Percentiles rank a stretch among this genome's conserved stretches.
Evolutionary conservation across 1,284 basidiomycete genomes (phyloP).

Genomic region (Mycocalia duriaeana): DNA sequence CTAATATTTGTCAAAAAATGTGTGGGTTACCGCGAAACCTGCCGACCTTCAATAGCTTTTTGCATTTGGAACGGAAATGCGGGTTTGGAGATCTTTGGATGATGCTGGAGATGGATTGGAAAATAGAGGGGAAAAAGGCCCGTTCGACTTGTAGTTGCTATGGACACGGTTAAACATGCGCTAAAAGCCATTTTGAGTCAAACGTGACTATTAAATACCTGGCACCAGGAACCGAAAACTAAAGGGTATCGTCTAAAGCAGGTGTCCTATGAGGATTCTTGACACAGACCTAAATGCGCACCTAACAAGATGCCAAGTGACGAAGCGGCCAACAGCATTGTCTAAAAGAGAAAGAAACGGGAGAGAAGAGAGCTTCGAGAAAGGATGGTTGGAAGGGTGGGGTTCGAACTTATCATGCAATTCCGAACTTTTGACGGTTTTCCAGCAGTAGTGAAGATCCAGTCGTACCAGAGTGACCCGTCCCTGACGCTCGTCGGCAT

Average conservation of each 20-base stretch:
- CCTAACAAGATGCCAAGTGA: slow-evolving; percentile 57
- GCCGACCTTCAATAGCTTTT: slow-evolving; percentile 46
- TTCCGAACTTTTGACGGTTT: slow-evolving; percentile 19
- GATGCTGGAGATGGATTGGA: slow-evolving; percentile 46
- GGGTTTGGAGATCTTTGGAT: slow-evolving; percentile 45
- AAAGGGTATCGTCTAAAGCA: slow-evolving; percentile 61
- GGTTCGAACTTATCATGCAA: slow-evolving; percentile 2
- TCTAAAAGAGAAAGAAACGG: slow-evolving; percentile 48
- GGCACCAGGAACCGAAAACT: slow-evolving; percentile 63
- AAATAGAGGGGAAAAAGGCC: slow-evolving; percentile 44
- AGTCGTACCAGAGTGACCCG: slow-evolving; percentile 37
- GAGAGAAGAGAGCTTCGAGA: slow-evolving; percentile 44
- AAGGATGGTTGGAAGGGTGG: slow-evolving; percentile 34
- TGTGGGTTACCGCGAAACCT: too few species aligned
- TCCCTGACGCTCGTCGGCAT: too few species aligned
- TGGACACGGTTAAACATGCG: slow-evolving; percentile 5
- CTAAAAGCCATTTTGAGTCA: background rate
- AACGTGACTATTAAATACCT: slow-evolving; percentile 33
- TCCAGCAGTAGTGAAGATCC: slow-evolving; percentile 51
- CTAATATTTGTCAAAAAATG: too few species aligned
- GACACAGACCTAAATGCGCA: slow-evolving; percentile 22
- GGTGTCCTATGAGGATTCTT: background rate
- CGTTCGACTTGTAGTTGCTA: slow-evolving; percentile 58
- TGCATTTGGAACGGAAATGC: slow-evolving; percentile 39
- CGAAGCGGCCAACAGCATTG: slow-evolving; percentile 47